Evolutionary conservation across 75 land plant genomes (phyloP), one percentile per base, ranked within the genome.

Genomic region (Sequoia sempervirens): DNA sequence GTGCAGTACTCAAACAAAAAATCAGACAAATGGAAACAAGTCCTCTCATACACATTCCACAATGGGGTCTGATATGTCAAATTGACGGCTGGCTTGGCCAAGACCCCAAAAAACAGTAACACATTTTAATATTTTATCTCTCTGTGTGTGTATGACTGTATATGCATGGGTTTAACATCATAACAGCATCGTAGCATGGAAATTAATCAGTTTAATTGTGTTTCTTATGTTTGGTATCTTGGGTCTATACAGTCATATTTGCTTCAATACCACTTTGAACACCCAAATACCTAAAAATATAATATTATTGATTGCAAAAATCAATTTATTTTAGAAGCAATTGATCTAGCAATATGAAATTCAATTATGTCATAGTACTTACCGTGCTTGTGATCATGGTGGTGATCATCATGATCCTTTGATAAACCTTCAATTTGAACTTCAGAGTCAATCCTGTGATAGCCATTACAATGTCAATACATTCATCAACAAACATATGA

Each of bases 341-440:
- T 18, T 43, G 70, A 37, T 38, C 34, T 10, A 76, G 23, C 46
- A 28, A 45, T 76, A 83, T 40, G 26, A 53, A 15, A 52, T 32
- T 81, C 58, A 81, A 34, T 23, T 41, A 85, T 54, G 66, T 30
- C 47, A 34, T 81, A 17, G 7, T 80, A 43, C 46, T 78, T 54
- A 87, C 92, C 91, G 89, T 96, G 98, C 32, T 73, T 87, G 68
- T 95, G 98, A 54, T 88, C 89, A 83, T 94, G 93, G 82, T 88
- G 91, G 80, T 91, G 91, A 74, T 84, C 89, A 9, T 79, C 79
- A 52, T 87, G 84, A 41, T 90, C 88, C 61, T 83, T 91, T 82
- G 85, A 20, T n/a, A 12, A 83, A 53, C 41, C 83, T 83, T 86
- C 88, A 68, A 41, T 82, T 32, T 86, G 82, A 82, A 94, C 90